phyloP scores from a whole-genome alignment of 441 rosid genomes.

The Metrosideros polymorpha region DNA sequence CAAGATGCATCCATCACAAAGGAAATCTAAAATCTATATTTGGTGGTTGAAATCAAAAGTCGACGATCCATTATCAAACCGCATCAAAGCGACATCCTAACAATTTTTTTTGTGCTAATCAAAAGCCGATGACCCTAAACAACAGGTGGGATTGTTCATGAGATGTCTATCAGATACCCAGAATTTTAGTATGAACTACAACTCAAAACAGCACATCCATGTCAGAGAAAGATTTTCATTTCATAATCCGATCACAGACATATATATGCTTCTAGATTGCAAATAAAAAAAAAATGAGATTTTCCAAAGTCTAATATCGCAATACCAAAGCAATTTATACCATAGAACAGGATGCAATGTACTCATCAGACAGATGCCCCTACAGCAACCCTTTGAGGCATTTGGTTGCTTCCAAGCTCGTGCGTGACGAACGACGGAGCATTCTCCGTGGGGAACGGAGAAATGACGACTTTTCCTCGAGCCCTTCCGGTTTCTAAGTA shows the following conservation, averaged over 20 bases:
- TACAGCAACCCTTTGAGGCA: background rate
- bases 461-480: constrained; percentile 30
- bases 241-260: background rate
- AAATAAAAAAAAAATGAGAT: background rate
- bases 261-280: background rate
- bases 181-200: background rate
- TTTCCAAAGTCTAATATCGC: background rate
- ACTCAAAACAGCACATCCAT: background rate
- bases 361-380: background rate
- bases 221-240: background rate
- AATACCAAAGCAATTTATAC: background rate
- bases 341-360: background rate
- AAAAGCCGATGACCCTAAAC: background rate
- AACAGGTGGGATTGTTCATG: background rate
- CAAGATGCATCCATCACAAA: background rate
- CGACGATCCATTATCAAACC: background rate
- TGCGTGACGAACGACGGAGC: background rate
- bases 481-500: constrained; percentile 36
- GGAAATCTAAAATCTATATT: background rate
- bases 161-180: background rate
- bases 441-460: constrained; percentile 13
- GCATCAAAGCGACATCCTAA: background rate
- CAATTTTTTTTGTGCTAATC: background rate
- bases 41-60: background rate
- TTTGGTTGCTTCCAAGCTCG: background rate